Evolutionary conservation across 129 eudicot species (phyloP), one percentile per base, ranked within the genome.

Genomic region (Tagetes erecta): DNA sequence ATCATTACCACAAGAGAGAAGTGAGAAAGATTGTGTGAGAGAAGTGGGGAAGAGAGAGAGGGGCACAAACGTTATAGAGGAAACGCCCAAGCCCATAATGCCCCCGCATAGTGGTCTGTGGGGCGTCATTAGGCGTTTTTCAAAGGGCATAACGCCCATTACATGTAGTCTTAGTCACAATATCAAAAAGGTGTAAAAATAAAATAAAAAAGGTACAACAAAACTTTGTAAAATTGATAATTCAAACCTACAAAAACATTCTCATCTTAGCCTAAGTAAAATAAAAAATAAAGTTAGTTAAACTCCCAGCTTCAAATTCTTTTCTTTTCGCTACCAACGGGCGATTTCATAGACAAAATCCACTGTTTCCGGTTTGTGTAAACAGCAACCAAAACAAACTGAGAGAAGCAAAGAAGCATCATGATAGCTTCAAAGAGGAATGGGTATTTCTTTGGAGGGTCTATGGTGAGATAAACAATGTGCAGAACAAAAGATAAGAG

Each of bases 361-460:
- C 99, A 91, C 69, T 88, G 99, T 80, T 82, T 88, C 55, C 53
- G 50, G 75, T 91, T 91, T 3, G 91, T 60, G 78, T 90, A 94
- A 63, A 88, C 49, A 42, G 78, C 88, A 49, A 88, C 73, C 58
- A 84, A 77, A 46, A 88, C 79, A 81, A 94, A 94, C 59, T 91
- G 99, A 30, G 97, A 88, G 83, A 91, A 94, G 77, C 96, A 88
- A 6, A 88, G 68, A 35, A 90, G 83, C 97, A 94, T 91, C 64
- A 94, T 94, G 74, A 91, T 35, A 12, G 99, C 99, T 84, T 94
- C 99, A 63, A 94, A 85, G 56, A 94, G 90, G 69, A 69, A 94
- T 3, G 97, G 99, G 50, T 94, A 94, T 80, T 82, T 94, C 69
- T 75, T 52, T 4, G 94, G 99, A 58, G 99, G 96, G 42, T 71